These are phyloP conservation scores for Malania oleifera DNA, from an alignment of 164 flowering plant species.

Conservation along the genomic window DNA sequence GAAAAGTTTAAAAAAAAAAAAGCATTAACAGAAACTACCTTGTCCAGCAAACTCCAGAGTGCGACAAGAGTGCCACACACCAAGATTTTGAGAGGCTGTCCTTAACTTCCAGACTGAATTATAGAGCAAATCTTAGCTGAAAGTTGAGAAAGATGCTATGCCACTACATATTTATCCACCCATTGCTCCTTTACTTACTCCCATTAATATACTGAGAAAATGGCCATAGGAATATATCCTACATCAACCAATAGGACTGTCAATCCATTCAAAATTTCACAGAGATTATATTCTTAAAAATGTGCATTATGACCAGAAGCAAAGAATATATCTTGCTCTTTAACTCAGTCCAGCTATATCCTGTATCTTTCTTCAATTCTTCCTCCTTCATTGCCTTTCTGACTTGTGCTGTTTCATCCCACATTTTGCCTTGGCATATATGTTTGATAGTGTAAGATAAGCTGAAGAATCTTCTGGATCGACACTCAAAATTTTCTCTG, in stretches of 20 bases:
- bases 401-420: slow-evolving; percentile 31
- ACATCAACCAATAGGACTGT: slow-evolving; percentile 25
- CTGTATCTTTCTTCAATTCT: slow-evolving; percentile 40
- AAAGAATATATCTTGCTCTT: slow-evolving; percentile 20
- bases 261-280: slow-evolving; percentile 22
- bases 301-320: slow-evolving; percentile 16
- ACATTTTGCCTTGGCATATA: slow-evolving; percentile 42
- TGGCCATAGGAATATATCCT: slow-evolving; percentile 23
- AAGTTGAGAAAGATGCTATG: no score
- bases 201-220: no score
- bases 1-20: no score
- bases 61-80: no score
- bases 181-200: no score
- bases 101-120: no score
- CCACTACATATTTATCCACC: no score
- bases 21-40: no score
- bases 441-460: slow-evolving; percentile 35
- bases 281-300: slow-evolving; percentile 10
- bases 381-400: slow-evolving; percentile 30
- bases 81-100: no score
- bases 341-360: slow-evolving; percentile 45
- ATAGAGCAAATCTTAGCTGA: no score
- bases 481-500: slow-evolving; percentile 27
- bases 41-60: no score
- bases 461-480: slow-evolving; percentile 42